These are phyloP conservation scores for Arabidopsis hybrid DNA, from an alignment of 441 rosid species.

Conservation along the genomic window DNA sequence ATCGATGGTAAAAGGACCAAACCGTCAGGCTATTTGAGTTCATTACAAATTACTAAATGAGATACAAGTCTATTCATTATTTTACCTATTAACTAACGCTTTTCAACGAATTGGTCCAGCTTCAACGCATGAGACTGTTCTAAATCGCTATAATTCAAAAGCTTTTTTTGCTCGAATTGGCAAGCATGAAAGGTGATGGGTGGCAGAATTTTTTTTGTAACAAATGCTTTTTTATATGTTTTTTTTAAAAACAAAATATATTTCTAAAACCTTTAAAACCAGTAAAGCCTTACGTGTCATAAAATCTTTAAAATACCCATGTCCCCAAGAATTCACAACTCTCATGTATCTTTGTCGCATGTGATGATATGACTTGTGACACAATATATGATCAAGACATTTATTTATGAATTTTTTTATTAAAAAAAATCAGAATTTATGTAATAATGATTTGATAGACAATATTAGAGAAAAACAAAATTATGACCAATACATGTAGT, in stretches of 20 bases:
- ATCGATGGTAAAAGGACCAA: constrained; percentile 10
- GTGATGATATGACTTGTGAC: constrained; percentile 8
- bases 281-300: not conserved
- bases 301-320: not conserved
- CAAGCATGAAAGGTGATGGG: not conserved
- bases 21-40: constrained; percentile 2
- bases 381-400: constrained; percentile 1
- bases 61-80: not conserved
- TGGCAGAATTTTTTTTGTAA: not conserved
- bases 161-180: not conserved
- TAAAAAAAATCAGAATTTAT: not conserved
- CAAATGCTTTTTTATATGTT: not conserved
- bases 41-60: not conserved
- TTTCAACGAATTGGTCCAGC: not conserved
- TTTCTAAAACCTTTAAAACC: not conserved
- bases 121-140: not conserved
- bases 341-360: constrained; percentile 2
- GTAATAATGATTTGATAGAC: not conserved
- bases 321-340: not conserved
- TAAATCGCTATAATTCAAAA: not conserved
- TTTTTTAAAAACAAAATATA: not conserved
- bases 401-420: not conserved
- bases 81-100: not conserved
- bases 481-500: too few species aligned
- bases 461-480: not conserved